Percentiles rank a stretch among this genome's conserved stretches.
phyloP scores from a whole-genome alignment of 768 basidiomycete species.

The Rhodotorula babjevae region DNA sequence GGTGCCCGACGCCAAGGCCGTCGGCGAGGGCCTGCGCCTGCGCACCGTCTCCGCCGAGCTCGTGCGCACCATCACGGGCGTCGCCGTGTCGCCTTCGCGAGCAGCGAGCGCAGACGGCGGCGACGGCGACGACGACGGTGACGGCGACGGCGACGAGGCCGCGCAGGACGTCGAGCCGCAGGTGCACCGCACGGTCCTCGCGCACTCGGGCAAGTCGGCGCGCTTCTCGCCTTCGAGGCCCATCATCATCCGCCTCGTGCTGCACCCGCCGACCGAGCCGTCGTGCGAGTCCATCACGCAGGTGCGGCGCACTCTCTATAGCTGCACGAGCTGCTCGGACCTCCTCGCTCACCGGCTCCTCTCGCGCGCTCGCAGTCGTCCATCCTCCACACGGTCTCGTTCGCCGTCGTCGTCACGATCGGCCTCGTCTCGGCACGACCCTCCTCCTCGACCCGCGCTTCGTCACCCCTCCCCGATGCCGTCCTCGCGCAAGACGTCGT shows the following conservation, averaged over 20 bases:
- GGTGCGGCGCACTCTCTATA: neutral
- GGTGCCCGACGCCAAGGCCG: slow-evolving; percentile 63
- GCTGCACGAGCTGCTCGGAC: too few species aligned
- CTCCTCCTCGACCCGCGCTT: neutral
- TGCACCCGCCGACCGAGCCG: slow-evolving; percentile 53
- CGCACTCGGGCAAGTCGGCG: slow-evolving; percentile 84
- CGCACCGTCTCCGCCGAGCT: slow-evolving; percentile 78
- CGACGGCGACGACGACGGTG: neutral
- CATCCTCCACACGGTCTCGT: slow-evolving; percentile 74
- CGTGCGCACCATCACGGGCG: slow-evolving; percentile 52
- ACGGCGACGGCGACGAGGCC: neutral
- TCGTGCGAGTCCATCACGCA: slow-evolving; percentile 50
- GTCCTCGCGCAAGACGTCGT: slow-evolving; percentile 11
- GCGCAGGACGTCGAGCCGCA: neutral
- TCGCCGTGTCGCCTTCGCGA: neutral
- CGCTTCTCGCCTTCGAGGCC: slow-evolving; percentile 74
- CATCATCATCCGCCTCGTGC: slow-evolving; percentile 70
- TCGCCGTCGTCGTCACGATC: slow-evolving; percentile 59
- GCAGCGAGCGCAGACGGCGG: neutral
- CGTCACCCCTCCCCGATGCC: neutral
- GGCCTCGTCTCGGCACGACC: slow-evolving; percentile 8
- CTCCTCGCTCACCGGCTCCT: neutral
- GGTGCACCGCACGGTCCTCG: slow-evolving; percentile 49
- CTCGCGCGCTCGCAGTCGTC: slow-evolving; percentile 60
- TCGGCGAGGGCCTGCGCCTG: slow-evolving; percentile 67